Percentiles rank a stretch among this genome's conserved stretches.
Conservation (phyloP, 192 early-diverging fungal genomes). For the Mortierella alpina region DNA sequence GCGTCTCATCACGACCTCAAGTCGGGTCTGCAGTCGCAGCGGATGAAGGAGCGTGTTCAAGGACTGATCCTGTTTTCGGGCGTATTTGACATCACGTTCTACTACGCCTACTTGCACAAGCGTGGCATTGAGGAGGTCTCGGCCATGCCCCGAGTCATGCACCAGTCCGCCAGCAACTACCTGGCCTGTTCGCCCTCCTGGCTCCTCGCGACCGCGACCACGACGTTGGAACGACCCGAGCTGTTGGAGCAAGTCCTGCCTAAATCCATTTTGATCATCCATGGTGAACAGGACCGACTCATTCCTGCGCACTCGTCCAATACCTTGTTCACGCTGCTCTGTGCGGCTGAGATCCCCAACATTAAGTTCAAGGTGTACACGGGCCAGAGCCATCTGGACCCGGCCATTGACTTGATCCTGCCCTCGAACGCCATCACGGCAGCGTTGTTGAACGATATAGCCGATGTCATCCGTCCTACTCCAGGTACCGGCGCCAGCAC, state of each 20-base stretch:
- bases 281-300: constrained; percentile 45
- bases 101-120: constrained; percentile 59
- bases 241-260: constrained; percentile 45
- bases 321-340: constrained; percentile 37
- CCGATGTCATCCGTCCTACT: constrained; percentile 31
- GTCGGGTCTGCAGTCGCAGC: background rate
- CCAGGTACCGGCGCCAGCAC: constrained; percentile 34
- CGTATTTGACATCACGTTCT: constrained; percentile 57
- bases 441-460: constrained; percentile 38
- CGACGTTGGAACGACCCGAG: constrained; percentile 28
- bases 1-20: constrained; percentile 13
- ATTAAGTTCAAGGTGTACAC: constrained; percentile 53
- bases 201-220: constrained; percentile 31
- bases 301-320: constrained; percentile 45
- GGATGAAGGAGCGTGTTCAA: constrained; percentile 37
- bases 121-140: constrained; percentile 55
- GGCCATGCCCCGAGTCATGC: constrained; percentile 52
- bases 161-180: constrained; percentile 50
- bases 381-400: constrained; percentile 42
- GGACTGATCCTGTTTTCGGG: constrained; percentile 55
- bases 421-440: constrained; percentile 43
- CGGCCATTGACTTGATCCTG: constrained; percentile 48
- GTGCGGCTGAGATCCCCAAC: constrained; percentile 47
- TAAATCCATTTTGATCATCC: constrained; percentile 47
- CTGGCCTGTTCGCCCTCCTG: constrained; percentile 50